Percentiles rank a stretch among this genome's conserved stretches.
phyloP scores from a whole-genome alignment of 805 yeast species.

The Candida stauntonica region DNA sequence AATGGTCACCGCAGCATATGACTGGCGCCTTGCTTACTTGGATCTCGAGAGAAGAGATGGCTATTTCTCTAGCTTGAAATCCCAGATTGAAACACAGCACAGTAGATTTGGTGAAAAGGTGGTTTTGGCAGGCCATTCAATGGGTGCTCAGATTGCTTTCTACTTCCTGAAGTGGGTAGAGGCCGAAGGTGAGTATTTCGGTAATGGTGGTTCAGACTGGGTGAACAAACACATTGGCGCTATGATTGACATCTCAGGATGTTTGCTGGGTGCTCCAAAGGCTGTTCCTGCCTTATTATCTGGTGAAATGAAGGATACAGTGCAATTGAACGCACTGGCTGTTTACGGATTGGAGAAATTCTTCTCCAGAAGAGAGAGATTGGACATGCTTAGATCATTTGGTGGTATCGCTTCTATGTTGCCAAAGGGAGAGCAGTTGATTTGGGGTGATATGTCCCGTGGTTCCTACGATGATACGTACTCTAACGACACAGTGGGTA shows the following conservation, averaged over 20 bases:
- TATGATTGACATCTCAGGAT: slow-evolving; percentile 83
- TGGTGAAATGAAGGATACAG: slow-evolving; percentile 98
- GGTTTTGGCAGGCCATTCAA: slow-evolving; percentile 85
- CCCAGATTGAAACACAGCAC: slow-evolving; percentile 61
- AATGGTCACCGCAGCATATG: slow-evolving; percentile 90
- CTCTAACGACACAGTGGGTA: slow-evolving; percentile 49
- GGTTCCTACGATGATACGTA: slow-evolving; percentile 67
- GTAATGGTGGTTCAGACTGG: slow-evolving; percentile 92
- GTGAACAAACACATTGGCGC: slow-evolving; percentile 80
- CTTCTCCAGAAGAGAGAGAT: slow-evolving; percentile 83
- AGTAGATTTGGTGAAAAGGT: slow-evolving; percentile 56
- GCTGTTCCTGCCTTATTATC: slow-evolving; percentile 88
- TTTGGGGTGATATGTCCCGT: slow-evolving; percentile 71
- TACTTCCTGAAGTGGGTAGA: slow-evolving; percentile 97
- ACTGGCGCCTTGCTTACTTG: slow-evolving; percentile 89
- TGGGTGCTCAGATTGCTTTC: slow-evolving; percentile 90
- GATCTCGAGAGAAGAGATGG: slow-evolving; percentile 86
- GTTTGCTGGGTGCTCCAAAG: slow-evolving; percentile 91
- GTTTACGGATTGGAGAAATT: slow-evolving; percentile 93
- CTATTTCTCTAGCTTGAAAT: slow-evolving; percentile 74
- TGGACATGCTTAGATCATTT: slow-evolving; percentile 78
- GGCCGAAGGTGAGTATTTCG: slow-evolving; percentile 73
- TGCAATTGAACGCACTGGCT: slow-evolving; percentile 87
- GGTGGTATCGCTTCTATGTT: slow-evolving; percentile 96
- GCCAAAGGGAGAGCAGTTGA: slow-evolving; percentile 87